These are phyloP conservation scores for Asclepias syriaca DNA, from an alignment of 257 asterid species.

Conservation along the genomic window DNA sequence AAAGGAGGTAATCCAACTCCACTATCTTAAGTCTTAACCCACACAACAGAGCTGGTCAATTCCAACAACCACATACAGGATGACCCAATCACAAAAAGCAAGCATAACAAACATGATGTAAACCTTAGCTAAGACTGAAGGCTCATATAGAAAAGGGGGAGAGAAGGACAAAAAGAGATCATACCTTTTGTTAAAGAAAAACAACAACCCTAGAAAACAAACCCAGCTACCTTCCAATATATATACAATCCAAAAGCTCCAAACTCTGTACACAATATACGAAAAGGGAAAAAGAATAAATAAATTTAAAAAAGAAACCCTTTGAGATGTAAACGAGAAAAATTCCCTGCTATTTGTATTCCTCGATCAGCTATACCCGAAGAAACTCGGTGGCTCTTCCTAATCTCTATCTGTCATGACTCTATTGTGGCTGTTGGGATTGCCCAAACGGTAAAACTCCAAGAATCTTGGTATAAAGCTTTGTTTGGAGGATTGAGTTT, in stretches of 20 bases:
- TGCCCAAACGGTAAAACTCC: slow-evolving; percentile 27
- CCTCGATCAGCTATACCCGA: slow-evolving; percentile 8
- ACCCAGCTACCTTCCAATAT: slow-evolving; percentile 8
- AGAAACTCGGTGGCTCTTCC: neutral
- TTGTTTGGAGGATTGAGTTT: neutral
- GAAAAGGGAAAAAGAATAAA: no score
- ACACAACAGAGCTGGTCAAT: neutral
- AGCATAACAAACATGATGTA: neutral
- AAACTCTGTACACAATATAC: neutral
- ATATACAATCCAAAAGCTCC: neutral
- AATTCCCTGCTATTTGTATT: neutral
- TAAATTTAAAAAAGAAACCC: neutral
- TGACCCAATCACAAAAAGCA: neutral
- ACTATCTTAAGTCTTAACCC: neutral
- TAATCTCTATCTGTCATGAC: neutral
- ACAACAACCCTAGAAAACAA: neutral
- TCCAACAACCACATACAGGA: neutral
- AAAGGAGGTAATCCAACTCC: neutral
- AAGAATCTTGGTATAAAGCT: slow-evolving; percentile 19
- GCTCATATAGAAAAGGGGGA: neutral
- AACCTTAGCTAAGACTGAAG: neutral
- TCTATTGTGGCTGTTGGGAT: slow-evolving; percentile 13
- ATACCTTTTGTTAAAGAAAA: slow-evolving; percentile 11
- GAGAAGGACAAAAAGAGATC: slow-evolving; percentile 4
- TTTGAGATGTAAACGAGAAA: neutral